Percentiles rank a stretch among this genome's conserved stretches.
Evolutionary conservation across 179 eudicot species (phyloP).

Genomic region (Spergularia azorica): DNA sequence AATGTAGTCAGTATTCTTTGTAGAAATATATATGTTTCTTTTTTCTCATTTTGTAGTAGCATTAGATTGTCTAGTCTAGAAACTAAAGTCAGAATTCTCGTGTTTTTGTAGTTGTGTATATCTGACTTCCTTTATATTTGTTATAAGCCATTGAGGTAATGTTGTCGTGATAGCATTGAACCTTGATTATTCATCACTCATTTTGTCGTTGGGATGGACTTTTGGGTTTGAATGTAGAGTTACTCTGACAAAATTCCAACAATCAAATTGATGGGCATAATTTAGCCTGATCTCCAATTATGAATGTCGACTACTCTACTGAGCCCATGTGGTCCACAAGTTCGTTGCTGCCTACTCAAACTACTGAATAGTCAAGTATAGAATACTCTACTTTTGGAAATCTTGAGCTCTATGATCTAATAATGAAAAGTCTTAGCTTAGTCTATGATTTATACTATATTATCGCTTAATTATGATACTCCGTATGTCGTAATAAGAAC

Average conservation of each 20-base stretch:
- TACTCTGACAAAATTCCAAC: conserved; percentile 6
- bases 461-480: not conserved
- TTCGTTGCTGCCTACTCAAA: not conserved
- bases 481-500: not conserved
- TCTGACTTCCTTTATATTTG: no score
- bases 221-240: conserved; percentile 2
- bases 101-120: no score
- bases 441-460: not conserved
- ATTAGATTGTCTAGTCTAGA: conserved; percentile 3
- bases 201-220: not conserved
- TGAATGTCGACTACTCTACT: not conserved
- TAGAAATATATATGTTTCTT: no score
- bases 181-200: no score
- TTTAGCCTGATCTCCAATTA: not conserved
- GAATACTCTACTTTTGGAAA: not conserved
- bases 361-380: conserved; percentile 1
- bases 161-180: no score
- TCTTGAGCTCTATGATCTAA: not conserved
- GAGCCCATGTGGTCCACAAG: conserved; percentile 13
- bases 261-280: conserved; percentile 3
- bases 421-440: not conserved
- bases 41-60: not conserved
- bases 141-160: no score
- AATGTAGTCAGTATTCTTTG: not conserved
- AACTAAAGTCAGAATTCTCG: conserved; percentile 8